These are phyloP conservation scores for Haplographium delicatum DNA, from an alignment of 495 filamentous ascomycete genomes.

Conservation along the genomic window DNA sequence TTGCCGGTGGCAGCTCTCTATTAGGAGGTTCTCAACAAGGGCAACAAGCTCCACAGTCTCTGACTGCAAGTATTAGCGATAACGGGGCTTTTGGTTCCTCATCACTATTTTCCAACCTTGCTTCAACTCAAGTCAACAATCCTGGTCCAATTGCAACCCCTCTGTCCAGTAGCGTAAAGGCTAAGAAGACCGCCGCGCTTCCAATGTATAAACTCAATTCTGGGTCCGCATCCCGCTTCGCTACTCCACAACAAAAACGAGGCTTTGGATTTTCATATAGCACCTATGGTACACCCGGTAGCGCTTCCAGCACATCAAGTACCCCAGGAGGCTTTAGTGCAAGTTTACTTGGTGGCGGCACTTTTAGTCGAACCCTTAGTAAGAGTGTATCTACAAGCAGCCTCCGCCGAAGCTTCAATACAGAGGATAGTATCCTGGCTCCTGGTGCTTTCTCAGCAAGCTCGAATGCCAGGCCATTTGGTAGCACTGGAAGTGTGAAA, in stretches of 20 bases:
- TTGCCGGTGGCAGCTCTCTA: constrained; percentile 35
- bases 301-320: constrained; percentile 57
- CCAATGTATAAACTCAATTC: constrained; percentile 89
- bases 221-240: constrained; percentile 65
- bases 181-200: constrained; percentile 68
- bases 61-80: constrained; percentile 72
- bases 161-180: constrained; percentile 63
- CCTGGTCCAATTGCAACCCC: constrained; percentile 85
- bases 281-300: constrained; percentile 76
- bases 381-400: constrained; percentile 62
- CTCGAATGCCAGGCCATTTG: constrained; percentile 50
- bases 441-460: constrained; percentile 80
- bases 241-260: constrained; percentile 69
- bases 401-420: constrained; percentile 51
- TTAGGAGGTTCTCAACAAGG: constrained; percentile 31
- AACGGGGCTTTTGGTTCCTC: constrained; percentile 71
- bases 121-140: constrained; percentile 54
- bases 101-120: constrained; percentile 70
- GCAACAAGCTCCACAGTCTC: constrained; percentile 42
- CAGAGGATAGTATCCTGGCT: constrained; percentile 71
- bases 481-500: constrained; percentile 67
- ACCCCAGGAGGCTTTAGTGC: constrained; percentile 62
- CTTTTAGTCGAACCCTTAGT: constrained; percentile 46
- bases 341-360: constrained; percentile 62
- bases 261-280: constrained; percentile 89